Conservation (phyloP, 2,329 filamentous ascomycete genomes). For the Cercospora zeae-maydis region DNA sequence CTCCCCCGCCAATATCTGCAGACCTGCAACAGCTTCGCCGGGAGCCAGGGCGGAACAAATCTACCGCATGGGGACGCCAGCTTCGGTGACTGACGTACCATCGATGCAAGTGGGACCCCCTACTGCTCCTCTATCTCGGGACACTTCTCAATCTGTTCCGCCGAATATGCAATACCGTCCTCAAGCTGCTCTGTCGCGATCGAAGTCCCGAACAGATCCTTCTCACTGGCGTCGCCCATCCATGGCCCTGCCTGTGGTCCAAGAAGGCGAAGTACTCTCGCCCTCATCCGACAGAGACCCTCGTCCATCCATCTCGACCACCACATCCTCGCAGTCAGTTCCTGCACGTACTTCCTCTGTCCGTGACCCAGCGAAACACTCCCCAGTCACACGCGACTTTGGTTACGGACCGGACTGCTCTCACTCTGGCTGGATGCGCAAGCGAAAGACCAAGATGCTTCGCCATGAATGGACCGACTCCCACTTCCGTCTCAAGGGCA, state of each 20-base stretch:
- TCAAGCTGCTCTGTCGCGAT: constrained; percentile 34
- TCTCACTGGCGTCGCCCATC: constrained; percentile 60
- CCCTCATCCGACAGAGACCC: constrained; percentile 34
- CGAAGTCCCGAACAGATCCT: constrained; percentile 39
- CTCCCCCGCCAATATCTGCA: constrained; percentile 59
- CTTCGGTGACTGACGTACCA: constrained; percentile 87
- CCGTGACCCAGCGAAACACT: constrained; percentile 35
- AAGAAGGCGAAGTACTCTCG: constrained; percentile 50
- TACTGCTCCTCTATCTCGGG: constrained; percentile 66
- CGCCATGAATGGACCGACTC: constrained; percentile 92
- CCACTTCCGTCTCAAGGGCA: constrained; percentile 75
- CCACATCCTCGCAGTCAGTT: constrained; percentile 23
- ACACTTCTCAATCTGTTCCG: constrained; percentile 84
- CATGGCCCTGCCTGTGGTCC: constrained; percentile 65
- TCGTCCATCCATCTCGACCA: constrained; percentile 38
- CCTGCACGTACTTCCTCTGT: constrained; percentile 12
- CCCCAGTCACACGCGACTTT: constrained; percentile 28
- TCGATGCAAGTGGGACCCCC: constrained; percentile 46
- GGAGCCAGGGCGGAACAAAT: constrained; percentile 42
- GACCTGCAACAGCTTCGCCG: constrained; percentile 79
- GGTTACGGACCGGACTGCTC: constrained; percentile 36
- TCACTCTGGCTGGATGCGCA: constrained; percentile 90
- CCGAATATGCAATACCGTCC: constrained; percentile 81
- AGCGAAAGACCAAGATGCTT: constrained; percentile 82
- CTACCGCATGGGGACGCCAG: constrained; percentile 79